phyloP scores from a whole-genome alignment of 768 basidiomycete species.

The Panus rudis region DNA sequence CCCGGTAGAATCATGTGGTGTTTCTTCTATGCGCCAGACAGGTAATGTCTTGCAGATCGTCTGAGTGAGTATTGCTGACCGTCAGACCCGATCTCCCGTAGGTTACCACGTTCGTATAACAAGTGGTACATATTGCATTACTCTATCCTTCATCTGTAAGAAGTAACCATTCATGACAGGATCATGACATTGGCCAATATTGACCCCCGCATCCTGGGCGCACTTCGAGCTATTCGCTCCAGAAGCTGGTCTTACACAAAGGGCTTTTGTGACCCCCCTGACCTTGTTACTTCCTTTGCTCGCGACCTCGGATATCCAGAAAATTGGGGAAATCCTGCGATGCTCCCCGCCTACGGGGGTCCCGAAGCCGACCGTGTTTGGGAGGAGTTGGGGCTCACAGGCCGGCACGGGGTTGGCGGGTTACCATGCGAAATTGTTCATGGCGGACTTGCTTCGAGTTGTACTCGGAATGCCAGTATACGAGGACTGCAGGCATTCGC shows the following conservation, averaged over 20 bases:
- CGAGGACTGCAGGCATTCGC: conserved; percentile 52
- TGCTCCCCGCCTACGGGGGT: conserved; percentile 61
- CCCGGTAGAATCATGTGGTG: conserved; percentile 78
- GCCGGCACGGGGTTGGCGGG: conserved; percentile 53
- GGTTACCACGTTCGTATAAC: conserved; percentile 59
- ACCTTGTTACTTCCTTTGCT: conserved; percentile 41
- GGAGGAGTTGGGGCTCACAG: conserved; percentile 47
- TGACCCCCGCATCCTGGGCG: conserved; percentile 49
- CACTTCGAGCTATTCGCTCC: conserved; percentile 46
- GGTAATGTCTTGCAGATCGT: conserved; percentile 30
- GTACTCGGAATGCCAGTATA: conserved; percentile 48
- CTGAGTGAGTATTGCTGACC: background rate
- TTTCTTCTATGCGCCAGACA: conserved; percentile 70
- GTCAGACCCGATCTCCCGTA: conserved; percentile 17
- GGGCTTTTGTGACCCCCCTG: conserved; percentile 31
- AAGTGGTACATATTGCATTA: conserved; percentile 44
- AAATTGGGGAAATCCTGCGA: conserved; percentile 54
- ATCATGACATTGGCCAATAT: conserved; percentile 64
- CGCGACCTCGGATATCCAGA: conserved; percentile 50
- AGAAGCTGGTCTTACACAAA: conserved; percentile 55
- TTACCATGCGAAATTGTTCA: conserved; percentile 75
- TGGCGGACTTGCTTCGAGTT: conserved; percentile 49
- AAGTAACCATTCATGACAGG: no score
- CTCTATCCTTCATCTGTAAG: no score
- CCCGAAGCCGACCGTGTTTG: conserved; percentile 42